Base-by-base conservation (phyloP, 495 filamentous ascomycete species). In the Xylaria sp. region DNA sequence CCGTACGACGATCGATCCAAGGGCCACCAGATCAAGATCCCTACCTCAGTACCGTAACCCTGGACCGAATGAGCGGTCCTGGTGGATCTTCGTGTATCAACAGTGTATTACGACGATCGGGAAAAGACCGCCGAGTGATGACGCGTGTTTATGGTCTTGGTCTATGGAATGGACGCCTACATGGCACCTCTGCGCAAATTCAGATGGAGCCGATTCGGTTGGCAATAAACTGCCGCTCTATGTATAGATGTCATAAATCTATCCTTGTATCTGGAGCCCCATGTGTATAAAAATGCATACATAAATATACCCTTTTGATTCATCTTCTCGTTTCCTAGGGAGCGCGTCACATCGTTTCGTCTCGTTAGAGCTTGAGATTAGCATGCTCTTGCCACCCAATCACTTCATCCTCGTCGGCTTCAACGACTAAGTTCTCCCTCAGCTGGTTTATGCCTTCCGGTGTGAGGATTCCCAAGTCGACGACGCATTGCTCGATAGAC, bases 401-500 rank as follows among this genome's bases (percentile, higher is more conserved):
- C 31, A 73, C 55, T 50, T 68, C 72, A 33, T 80, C 71, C 17
- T 71, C 72, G 55, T 75, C 66, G 44, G 62, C 72, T 24, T 84
- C 78, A 6, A 85, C 80, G 63, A 87, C 77, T 35, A 90, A 73
- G 70, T 85, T 87, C 65, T 73, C 77, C 67, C 78, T 81, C 55
- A 91, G 81, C 68, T 70, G 80, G 72, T 80, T 80, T 14, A 92
- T 76, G 37, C 83, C 82, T 44, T 85, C 84, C 44, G 76, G 79
- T 7, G 84, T 83, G 26, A 92, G 78, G 26, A 86, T 81, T 75
- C 85, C 86, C 37, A 86, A 75, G n/a, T 82, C 77, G 64, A 81
- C 71, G 53, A 90, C 72, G 76, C 90, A 91, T 43, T 73, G 72
- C 76, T 90, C 89, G 24, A 84, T 84, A 17, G 88, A 84, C 11